Conservation (phyloP, 176 grass and related monocot species). For the Lolium perenne region DNA sequence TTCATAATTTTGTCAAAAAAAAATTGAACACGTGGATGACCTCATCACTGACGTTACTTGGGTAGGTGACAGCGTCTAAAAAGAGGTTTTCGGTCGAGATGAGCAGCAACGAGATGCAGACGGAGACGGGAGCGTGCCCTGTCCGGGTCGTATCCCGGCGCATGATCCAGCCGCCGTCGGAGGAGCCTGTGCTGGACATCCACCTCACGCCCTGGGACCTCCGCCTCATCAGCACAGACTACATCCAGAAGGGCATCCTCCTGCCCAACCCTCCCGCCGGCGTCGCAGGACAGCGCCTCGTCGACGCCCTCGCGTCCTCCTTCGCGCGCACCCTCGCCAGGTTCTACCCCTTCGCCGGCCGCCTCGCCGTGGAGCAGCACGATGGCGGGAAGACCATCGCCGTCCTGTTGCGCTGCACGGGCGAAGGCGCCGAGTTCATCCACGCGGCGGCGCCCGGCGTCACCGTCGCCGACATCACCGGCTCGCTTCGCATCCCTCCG, state of each 20-base stretch:
- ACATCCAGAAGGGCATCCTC: constrained; percentile 8
- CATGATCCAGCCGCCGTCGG: background rate
- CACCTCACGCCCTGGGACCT: constrained; percentile 25
- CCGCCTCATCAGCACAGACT: background rate
- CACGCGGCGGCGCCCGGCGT: background rate
- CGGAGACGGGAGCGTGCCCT: background rate
- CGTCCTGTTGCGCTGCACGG: background rate
- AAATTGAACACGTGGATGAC: too few relatives aligned
- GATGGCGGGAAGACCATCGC: background rate
- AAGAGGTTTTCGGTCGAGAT: too few relatives aligned
- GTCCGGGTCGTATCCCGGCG: background rate
- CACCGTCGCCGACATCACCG: background rate
- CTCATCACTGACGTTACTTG: too few relatives aligned
- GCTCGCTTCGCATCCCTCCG: background rate
- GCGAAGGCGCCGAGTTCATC: background rate
- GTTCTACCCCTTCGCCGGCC: background rate
- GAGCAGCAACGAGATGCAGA: too few relatives aligned
- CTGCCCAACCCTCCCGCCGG: background rate
- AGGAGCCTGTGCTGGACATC: background rate
- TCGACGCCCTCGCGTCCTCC: constrained; percentile 5
- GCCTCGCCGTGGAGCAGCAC: background rate
- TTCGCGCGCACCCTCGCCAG: background rate
- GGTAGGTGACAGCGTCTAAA: too few relatives aligned
- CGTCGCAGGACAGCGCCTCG: background rate
- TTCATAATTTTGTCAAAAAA: too few relatives aligned